Evolutionary conservation across 192 early-diverging fungal species (phyloP), one percentile per base, ranked within the genome.

Genomic region (Coemansia sp.): DNA sequence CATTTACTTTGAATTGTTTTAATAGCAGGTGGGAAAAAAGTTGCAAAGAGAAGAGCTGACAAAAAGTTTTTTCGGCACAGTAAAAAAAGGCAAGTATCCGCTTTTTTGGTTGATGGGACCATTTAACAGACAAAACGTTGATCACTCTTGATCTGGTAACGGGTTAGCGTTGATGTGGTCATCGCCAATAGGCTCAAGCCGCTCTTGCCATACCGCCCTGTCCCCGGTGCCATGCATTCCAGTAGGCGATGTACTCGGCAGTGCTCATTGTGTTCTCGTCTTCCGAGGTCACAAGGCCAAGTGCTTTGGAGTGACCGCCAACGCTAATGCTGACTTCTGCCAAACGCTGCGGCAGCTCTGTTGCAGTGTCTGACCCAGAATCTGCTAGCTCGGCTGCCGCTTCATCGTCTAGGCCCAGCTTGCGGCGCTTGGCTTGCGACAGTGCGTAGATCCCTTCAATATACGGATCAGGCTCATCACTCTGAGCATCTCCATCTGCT

Each of bases 221-320:
- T 12, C 3, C 19, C 45, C 45, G 60, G 39, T 68, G 76, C 76
- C 71, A 70, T 22, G 57, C 57, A 27, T 69, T 54, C 76, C 76
- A 79, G 71, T 79, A 79, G 6, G 61, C 60, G 0, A 67, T 35
- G 52, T 79, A 79, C 71, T 79, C 76, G 16, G 57, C 49, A 7
- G 65, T 59, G 22, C 71, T 22, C 76, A 79, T 79, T 11, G 38
- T 52, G n/a, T 45, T 60, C 38, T 79, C 76, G 35, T 79, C 76
- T 4, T 73, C 67, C 7, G 59, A 17, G 5, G 76, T 79, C 12
- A 79, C 35, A 25, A 58, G 55, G 29, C 58, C 49, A 4, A 73
- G 60, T 2, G 67, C 64, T 71, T 79, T 79, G 37, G 67, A 52
- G 27, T 60, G 63, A 25, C 76, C 76, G 21, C 56, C 58, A 22